These are phyloP conservation scores for Fusarium irregulare DNA, from an alignment of 2,329 filamentous ascomycete species.

Conservation along the genomic window DNA sequence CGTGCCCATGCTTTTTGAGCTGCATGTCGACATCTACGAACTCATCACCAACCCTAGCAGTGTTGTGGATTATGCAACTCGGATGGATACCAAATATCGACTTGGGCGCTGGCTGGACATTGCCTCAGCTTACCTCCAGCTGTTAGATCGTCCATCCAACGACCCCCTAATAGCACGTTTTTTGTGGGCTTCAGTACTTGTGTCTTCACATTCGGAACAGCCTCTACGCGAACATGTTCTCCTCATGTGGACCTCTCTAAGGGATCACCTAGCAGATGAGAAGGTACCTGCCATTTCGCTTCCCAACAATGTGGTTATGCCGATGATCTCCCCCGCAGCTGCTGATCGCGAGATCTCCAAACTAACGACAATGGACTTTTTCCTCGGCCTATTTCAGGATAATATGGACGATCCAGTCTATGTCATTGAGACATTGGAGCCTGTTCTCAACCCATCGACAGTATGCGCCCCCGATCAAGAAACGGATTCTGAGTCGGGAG, in stretches of 20 bases:
- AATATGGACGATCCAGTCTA: slow-evolving; percentile 82
- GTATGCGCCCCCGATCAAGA: slow-evolving; percentile 55
- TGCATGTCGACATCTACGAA: slow-evolving; percentile 71
- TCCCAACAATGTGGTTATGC: slow-evolving; percentile 89
- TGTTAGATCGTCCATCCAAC: slow-evolving; percentile 49
- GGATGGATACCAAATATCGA: slow-evolving; percentile 61
- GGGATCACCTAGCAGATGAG: slow-evolving; percentile 61
- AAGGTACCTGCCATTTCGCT: slow-evolving; percentile 65
- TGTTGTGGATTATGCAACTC: slow-evolving; percentile 61
- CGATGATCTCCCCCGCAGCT: slow-evolving; percentile 83
- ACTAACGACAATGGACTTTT: slow-evolving; percentile 96
- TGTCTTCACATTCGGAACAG: slow-evolving; percentile 64
- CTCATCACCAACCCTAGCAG: slow-evolving; percentile 68
- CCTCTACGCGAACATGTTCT: slow-evolving; percentile 67
- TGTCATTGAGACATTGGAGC: slow-evolving; percentile 92
- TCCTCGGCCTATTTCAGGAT: slow-evolving; percentile 87
- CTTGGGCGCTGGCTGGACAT: slow-evolving; percentile 65
- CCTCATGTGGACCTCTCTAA: slow-evolving; percentile 68
- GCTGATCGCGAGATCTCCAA: slow-evolving; percentile 92
- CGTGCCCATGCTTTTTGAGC: slow-evolving; percentile 69
- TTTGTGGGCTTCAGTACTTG: slow-evolving; percentile 67
- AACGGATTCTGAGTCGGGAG: slow-evolving; percentile 2
- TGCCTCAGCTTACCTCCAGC: slow-evolving; percentile 59
- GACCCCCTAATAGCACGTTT: slow-evolving; percentile 63
- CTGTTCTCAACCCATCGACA: slow-evolving; percentile 81